Base-by-base conservation (phyloP, 768 basidiomycete species). In the Mycena filopes region DNA sequence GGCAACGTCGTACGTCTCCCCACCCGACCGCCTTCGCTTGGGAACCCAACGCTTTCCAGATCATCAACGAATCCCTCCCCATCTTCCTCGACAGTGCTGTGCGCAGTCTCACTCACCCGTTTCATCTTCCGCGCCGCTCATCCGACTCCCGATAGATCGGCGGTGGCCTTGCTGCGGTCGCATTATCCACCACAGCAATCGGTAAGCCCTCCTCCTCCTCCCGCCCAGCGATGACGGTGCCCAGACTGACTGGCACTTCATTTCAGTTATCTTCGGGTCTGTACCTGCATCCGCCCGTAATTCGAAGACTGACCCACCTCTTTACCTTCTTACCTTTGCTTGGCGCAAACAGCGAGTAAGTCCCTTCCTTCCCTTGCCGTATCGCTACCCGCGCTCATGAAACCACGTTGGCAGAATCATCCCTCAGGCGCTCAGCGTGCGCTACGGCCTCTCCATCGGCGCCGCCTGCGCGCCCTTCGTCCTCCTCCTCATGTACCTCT, bases 21-120 rank as follows among this genome's bases (percentile, higher is more conserved):
- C 36, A 36, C 5, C 15, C 36, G 36, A 11, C 36, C 36, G 11
- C 36, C 15, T 4, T 36, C 10, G 36, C 11, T 36, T 36, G 9
- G 4, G 9, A 11, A 36, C 10, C 9, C 15, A 36, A 11, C 11
- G 5, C 15, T 11, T 36, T 36, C 12, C 74, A 93, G 92, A 86
- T 94, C 61, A 81, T 94, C 58, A 94, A 94, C 66, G 93, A 94
- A 74, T 90, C 90, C 77, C 84, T 95, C 60, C 92, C 92, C 38
- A 93, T 94, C 46, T 94, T 94, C 74, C 77, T 94, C 49, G 91
- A 94, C 71, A 88, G 87, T 68, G 92, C 91, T 73, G 87, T 89
- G 70, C 51, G 87, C 78, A 7, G 31, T 38, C 28, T 33, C n/a
- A n/a, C 49, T 23, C 42, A 46, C 13, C 21, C 13, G 11, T 18